Evolutionary conservation across 306 rosid species (phyloP).

Genomic region (Crotalaria pallida): DNA sequence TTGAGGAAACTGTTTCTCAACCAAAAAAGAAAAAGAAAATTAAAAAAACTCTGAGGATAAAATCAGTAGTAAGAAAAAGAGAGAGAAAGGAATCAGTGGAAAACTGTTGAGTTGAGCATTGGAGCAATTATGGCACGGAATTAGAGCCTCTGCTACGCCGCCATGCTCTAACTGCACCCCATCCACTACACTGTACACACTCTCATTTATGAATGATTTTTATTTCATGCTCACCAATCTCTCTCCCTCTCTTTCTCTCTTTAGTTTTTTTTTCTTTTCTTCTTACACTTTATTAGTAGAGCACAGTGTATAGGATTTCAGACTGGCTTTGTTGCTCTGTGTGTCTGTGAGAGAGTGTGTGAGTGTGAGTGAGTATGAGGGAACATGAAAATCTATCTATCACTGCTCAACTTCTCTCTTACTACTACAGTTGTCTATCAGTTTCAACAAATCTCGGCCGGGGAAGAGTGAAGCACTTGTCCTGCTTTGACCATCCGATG

Average conservation of each 20-base stretch:
- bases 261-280: too few relatives aligned
- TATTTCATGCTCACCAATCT: conserved; percentile 36
- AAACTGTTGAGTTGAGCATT: conserved; percentile 28
- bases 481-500: conserved; percentile 41
- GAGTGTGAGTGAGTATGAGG: conserved; percentile 26
- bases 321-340: conserved; percentile 22
- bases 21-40: neutral
- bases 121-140: conserved; percentile 78
- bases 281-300: too few relatives aligned
- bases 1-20: conserved; percentile 23
- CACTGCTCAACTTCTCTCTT: conserved; percentile 29
- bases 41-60: neutral
- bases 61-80: neutral
- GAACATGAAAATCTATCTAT: conserved; percentile 56
- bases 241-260: conserved; percentile 19
- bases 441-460: conserved; percentile 47
- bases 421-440: conserved; percentile 44
- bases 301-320: conserved; percentile 11
- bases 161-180: conserved; percentile 86
- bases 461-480: conserved; percentile 18
- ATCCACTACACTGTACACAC: conserved; percentile 27
- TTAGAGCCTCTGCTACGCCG: conserved; percentile 97
- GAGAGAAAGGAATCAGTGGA: neutral
- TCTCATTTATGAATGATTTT: conserved; percentile 36
- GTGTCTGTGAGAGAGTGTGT: neutral